Percentiles rank a stretch among this genome's conserved stretches.
These are phyloP conservation scores for Mortierella sp. DNA, from an alignment of 371 early-diverging fungal species.

Conservation along the genomic window DNA sequence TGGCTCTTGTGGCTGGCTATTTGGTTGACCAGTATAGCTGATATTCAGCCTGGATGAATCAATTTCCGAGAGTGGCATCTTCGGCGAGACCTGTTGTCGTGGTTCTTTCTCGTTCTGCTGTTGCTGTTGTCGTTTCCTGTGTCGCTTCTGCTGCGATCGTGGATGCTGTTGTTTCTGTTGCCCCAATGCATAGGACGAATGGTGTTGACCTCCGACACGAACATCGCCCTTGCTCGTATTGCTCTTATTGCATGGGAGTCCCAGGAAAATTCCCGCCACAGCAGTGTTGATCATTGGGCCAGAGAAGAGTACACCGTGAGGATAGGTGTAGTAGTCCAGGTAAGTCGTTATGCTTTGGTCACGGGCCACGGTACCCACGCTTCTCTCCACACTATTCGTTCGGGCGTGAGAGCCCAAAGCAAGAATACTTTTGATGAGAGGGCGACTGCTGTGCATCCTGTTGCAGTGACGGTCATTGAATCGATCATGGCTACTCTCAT, in stretches of 20 bases:
- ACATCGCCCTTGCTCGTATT: background rate
- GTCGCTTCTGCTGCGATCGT: too few relatives aligned
- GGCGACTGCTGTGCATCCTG: background rate
- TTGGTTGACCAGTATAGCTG: too few relatives aligned
- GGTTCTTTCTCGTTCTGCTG: too few relatives aligned
- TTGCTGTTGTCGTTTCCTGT: too few relatives aligned
- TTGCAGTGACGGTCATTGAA: conserved; percentile 1
- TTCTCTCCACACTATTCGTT: background rate
- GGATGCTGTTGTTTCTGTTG: background rate
- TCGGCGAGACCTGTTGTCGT: too few relatives aligned
- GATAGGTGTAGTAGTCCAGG: too few relatives aligned
- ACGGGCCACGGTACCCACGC: background rate
- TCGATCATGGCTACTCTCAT: background rate
- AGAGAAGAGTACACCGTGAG: too few relatives aligned
- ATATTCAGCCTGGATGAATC: conserved; percentile 2
- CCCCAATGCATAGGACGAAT: background rate
- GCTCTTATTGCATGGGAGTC: background rate
- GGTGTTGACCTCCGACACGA: too few relatives aligned
- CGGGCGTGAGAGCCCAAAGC: background rate
- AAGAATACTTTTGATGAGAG: background rate
- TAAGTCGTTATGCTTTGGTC: too few relatives aligned
- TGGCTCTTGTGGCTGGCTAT: background rate
- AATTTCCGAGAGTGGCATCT: conserved; percentile 2
- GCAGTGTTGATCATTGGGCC: too few relatives aligned
- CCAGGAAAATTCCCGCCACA: background rate